Base-by-base conservation (phyloP, 495 filamentous ascomycete species). In the Penicillium subrubescens region DNA sequence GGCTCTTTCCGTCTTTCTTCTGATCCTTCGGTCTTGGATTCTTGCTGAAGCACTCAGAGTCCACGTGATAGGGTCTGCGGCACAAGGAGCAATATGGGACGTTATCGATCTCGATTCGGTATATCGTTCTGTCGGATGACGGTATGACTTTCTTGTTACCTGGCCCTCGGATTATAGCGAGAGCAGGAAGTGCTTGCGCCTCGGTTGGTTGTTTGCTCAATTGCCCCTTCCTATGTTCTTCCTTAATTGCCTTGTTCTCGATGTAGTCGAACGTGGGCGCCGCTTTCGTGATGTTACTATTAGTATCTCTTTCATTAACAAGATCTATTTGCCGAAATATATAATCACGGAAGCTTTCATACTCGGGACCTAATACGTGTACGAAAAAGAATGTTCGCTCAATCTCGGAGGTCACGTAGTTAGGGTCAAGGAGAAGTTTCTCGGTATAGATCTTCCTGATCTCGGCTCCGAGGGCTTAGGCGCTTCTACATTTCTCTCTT, bases 1-100 rank as follows among this genome's bases (percentile, higher is more conserved):
- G 51, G 12, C 31, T 41, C 0, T 57, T 41, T 44, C 31, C 57
- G 23, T 66, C 53, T 44, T 66, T 41, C 37, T 41, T 34, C 31
- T 41, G 37, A 15, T 41, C 37, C 37, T 14, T 41, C 11, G n/a
- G n/a, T n/a, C n/a, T n/a, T n/a, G n/a, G n/a, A n/a, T n/a, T n/a
- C n/a, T n/a, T n/a, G n/a, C n/a, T 41, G 14, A 41, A 41, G 37
- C 37, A 41, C 11, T 41, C 37, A 41, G 37, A 15, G 5, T 41
- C 37, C 11, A 15, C 11, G 4, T 41, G 37, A 41, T 41, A 41
- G 4, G 37, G 37, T 15, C 4, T 41, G 1, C 37, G 37, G 4
- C 37, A 41, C 11, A 41, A 15, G 11, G 37, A 11, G 11, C 11
- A 41, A 15, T 17, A 41, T 15, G 37, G 37, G 37, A 41, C 37